Percentiles rank a stretch among this genome's conserved stretches.
phyloP scores from a whole-genome alignment of 176 grass and related monocot species.

The Leersia perrieri region DNA sequence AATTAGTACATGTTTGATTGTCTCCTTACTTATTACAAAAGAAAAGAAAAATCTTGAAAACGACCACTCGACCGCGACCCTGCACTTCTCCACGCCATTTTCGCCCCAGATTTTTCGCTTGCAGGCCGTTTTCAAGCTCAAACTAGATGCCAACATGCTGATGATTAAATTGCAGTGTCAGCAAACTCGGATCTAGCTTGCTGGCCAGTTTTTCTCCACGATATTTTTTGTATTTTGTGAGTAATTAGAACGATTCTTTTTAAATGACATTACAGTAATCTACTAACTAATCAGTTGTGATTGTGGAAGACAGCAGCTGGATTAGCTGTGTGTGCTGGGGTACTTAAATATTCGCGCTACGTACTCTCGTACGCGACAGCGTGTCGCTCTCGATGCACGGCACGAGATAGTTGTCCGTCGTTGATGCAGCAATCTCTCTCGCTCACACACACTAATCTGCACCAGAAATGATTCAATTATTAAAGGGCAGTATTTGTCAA shows the following conservation, averaged over 20 bases:
- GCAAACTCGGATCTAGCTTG: not conserved
- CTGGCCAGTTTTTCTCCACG: not conserved
- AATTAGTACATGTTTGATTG: slow-evolving; percentile 35
- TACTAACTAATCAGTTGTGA: not conserved
- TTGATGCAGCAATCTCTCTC: not conserved
- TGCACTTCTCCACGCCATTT: slow-evolving; percentile 20
- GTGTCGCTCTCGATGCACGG: slow-evolving; percentile 26
- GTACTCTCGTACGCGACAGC: slow-evolving; percentile 23
- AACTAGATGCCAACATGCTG: slow-evolving; percentile 19
- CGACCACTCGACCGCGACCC: slow-evolving; percentile 15
- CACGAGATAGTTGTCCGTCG: not conserved
- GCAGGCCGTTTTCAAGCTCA: not conserved
- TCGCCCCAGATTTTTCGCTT: not conserved
- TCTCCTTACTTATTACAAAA: slow-evolving; percentile 42
- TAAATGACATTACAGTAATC: not conserved
- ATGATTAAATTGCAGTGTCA: slow-evolving; percentile 6
- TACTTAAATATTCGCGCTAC: slow-evolving; percentile 10
- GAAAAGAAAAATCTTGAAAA: slow-evolving; percentile 16
- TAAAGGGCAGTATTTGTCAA: not conserved
- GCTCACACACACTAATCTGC: not conserved
- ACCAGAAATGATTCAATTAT: not conserved
- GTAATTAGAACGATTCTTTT: not conserved
- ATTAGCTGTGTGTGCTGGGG: not conserved
- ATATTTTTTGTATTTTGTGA: not conserved
- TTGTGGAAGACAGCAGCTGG: not conserved